Conservation (phyloP, 2,329 filamentous ascomycete species). For the Exserohilum rostratum region DNA sequence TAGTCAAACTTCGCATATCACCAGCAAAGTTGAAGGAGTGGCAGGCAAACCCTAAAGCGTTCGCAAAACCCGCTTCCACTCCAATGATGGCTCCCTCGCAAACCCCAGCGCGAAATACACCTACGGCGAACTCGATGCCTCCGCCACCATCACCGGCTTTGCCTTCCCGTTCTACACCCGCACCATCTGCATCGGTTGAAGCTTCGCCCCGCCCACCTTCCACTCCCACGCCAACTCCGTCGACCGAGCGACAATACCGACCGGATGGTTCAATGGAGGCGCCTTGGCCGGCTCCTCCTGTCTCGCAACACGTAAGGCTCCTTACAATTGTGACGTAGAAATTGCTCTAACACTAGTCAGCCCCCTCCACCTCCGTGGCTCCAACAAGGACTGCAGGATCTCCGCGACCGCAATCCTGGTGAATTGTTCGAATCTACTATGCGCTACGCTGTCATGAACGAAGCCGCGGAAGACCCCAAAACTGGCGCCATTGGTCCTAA, state of each 20-base stretch:
- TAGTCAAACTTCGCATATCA: constrained; percentile 77
- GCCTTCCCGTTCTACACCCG: constrained; percentile 42
- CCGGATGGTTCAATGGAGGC: constrained; percentile 69
- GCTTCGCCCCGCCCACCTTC: constrained; percentile 40
- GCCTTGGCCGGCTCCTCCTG: constrained; percentile 62
- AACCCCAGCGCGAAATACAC: constrained; percentile 57
- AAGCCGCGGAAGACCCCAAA: constrained; percentile 48
- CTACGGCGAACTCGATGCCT: constrained; percentile 62
- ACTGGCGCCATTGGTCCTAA: constrained; percentile 60
- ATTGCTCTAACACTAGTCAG: constrained; percentile 55
- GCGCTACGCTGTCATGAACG: constrained; percentile 84
- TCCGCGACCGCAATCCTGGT: constrained; percentile 73
- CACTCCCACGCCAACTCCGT: constrained; percentile 46
- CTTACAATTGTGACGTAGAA: neutral
- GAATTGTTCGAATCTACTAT: constrained; percentile 89
- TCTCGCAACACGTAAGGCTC: constrained; percentile 67
- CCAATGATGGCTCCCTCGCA: constrained; percentile 54
- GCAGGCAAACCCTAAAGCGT: constrained; percentile 61
- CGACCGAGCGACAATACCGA: constrained; percentile 45
- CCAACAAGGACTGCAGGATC: constrained; percentile 69
- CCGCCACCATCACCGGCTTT: constrained; percentile 56
- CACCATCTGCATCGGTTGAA: constrained; percentile 29
- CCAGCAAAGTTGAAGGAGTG: constrained; percentile 74
- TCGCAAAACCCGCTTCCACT: constrained; percentile 50
- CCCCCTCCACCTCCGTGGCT: constrained; percentile 90